phyloP scores from a whole-genome alignment of 148 eudicot genomes.

The Linanthus parryae region DNA sequence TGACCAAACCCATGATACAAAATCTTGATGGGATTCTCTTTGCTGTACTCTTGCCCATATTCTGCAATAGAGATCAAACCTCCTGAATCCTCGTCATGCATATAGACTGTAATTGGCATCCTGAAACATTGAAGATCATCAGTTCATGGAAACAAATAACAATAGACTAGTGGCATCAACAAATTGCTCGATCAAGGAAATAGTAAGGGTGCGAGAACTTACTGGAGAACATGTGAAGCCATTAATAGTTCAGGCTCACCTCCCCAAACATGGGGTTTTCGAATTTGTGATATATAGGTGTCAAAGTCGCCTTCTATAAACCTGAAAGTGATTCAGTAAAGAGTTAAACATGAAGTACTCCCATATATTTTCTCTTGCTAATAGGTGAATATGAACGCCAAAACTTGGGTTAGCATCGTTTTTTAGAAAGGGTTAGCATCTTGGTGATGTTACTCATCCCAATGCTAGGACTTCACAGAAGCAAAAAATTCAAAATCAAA shows the following conservation, averaged over 20 bases:
- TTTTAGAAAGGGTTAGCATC: too few relatives aligned
- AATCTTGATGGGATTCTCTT: constrained; percentile 73
- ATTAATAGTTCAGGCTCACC: constrained; percentile 96
- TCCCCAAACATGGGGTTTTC: constrained; percentile 97
- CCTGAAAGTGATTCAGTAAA: too few relatives aligned
- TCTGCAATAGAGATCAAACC: constrained; percentile 92
- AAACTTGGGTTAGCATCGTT: too few relatives aligned
- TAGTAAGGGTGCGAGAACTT: constrained; percentile 18
- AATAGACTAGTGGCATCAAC: neutral
- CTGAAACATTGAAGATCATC: constrained; percentile 20
- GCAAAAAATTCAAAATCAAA: too few relatives aligned
- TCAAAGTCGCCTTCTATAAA: constrained; percentile 94
- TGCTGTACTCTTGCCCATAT: constrained; percentile 90
- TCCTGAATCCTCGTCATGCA: constrained; percentile 55
- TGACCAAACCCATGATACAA: constrained; percentile 93
- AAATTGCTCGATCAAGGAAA: neutral
- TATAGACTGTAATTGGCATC: constrained; percentile 96
- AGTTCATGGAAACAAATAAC: too few relatives aligned
- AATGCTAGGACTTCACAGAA: too few relatives aligned
- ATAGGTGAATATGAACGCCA: too few relatives aligned
- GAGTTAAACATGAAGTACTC: too few relatives aligned
- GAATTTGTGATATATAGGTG: constrained; percentile 56
- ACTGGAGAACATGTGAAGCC: constrained; percentile 96
- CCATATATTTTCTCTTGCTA: too few relatives aligned
- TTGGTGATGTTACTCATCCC: too few relatives aligned